These are phyloP conservation scores for Spizellomyces sp. DNA, from an alignment of 192 early-diverging fungal genomes.

Conservation along the genomic window DNA sequence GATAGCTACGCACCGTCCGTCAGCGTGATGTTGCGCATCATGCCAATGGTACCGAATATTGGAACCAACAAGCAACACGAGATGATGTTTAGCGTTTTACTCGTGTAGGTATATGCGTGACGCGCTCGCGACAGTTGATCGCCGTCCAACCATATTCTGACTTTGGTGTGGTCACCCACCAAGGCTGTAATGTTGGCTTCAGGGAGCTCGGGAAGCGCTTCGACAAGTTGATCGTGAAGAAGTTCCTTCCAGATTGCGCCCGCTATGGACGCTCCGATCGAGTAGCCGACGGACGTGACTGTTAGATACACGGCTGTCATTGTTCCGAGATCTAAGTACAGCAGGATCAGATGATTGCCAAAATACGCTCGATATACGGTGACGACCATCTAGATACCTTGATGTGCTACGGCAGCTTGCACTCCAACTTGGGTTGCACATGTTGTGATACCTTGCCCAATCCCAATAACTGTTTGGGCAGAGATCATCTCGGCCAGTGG, in stretches of 20 bases:
- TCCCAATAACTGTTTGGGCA: neutral
- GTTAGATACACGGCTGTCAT: conserved; percentile 7
- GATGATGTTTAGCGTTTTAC: neutral
- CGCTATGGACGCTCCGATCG: neutral
- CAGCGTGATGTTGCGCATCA: neutral
- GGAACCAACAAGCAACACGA: neutral
- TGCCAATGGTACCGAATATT: neutral
- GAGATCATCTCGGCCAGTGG: neutral
- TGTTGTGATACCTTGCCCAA: neutral
- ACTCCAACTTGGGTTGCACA: conserved; percentile 14
- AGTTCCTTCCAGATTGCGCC: conserved; percentile 1
- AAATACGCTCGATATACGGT: too few species aligned
- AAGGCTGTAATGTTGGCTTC: neutral
- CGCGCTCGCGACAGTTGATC: neutral
- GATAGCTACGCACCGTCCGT: neutral
- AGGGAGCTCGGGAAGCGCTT: neutral
- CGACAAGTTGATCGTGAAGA: neutral
- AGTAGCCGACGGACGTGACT: neutral
- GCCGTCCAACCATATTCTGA: neutral
- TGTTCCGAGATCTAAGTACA: conserved; percentile 1
- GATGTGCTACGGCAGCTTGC: conserved; percentile 9
- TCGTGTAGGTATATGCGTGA: neutral
- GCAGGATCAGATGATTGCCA: too few species aligned
- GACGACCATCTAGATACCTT: too few species aligned
- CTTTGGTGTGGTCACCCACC: neutral